A percentile compares a stretch with the other conserved stretches of the same genome.
Evolutionary conservation across 2,329 filamentous ascomycete species (phyloP).

Genomic region (Aspergillus transmontanensis): DNA sequence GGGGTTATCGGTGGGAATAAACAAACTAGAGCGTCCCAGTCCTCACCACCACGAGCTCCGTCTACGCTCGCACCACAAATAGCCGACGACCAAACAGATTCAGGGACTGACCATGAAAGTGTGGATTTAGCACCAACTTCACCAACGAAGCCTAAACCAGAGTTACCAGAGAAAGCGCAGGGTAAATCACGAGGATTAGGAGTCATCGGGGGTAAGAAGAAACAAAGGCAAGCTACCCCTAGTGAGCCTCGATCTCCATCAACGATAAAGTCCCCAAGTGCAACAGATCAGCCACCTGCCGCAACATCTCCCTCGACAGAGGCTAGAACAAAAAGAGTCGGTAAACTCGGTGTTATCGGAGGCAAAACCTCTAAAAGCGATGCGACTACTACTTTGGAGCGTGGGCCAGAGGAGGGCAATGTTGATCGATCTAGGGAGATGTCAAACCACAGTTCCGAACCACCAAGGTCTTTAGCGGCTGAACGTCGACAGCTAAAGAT

Average conservation of each 20-base stretch:
- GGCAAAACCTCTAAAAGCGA: slow-evolving; percentile 23
- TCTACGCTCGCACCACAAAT: background rate
- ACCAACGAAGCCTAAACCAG: slow-evolving; percentile 1
- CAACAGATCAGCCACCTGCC: background rate
- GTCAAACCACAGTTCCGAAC: background rate
- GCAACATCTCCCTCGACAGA: background rate
- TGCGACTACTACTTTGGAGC: slow-evolving; percentile 6
- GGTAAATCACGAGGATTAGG: slow-evolving; percentile 28
- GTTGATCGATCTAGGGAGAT: background rate
- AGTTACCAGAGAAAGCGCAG: slow-evolving; percentile 12
- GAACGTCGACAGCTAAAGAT: slow-evolving; percentile 9
- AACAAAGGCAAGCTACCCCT: slow-evolving; percentile 14
- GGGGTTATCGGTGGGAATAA: slow-evolving; percentile 29
- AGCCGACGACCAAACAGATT: slow-evolving; percentile 6
- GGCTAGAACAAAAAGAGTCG: slow-evolving; percentile 8
- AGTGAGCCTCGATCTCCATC: slow-evolving; percentile 3
- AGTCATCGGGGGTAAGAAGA: slow-evolving; percentile 35
- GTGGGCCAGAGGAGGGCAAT: background rate
- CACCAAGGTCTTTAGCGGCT: background rate
- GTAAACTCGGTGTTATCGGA: slow-evolving; percentile 41
- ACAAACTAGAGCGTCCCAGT: slow-evolving; percentile 4
- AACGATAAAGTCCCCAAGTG: background rate
- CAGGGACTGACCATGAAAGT: slow-evolving; percentile 4
- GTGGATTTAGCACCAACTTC: background rate
- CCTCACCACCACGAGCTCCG: background rate